Percentiles rank a stretch among this genome's conserved stretches.
Conservation (phyloP, 75 land plant genomes). For the Cunninghamia lanceolata region DNA sequence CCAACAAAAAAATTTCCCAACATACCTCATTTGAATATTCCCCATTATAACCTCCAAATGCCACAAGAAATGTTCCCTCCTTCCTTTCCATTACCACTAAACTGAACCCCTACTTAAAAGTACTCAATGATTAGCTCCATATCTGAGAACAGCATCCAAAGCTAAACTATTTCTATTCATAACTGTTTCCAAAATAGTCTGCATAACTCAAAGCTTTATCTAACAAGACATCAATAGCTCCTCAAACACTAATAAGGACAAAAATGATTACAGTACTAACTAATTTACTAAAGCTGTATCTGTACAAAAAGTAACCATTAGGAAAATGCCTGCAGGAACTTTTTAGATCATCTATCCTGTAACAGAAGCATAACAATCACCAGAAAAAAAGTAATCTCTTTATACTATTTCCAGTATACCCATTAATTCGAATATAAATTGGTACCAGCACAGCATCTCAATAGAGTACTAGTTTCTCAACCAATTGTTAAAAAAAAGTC, state of each 20-base stretch:
- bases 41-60: slow-evolving; percentile 82
- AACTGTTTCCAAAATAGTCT: neutral
- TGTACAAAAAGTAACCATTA: neutral
- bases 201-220: neutral
- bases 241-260: neutral
- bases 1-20: neutral
- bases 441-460: neutral
- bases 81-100: slow-evolving; percentile 76
- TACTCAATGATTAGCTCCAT: neutral
- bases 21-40: slow-evolving; percentile 80
- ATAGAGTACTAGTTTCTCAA: neutral
- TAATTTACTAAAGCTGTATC: neutral
- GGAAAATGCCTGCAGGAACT: neutral
- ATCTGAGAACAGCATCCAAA: slow-evolving; percentile 1
- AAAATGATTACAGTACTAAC: neutral
- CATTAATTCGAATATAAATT: neutral
- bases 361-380: neutral
- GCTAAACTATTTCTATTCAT: neutral
- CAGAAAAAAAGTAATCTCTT: neutral
- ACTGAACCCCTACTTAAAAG: slow-evolving; percentile 71
- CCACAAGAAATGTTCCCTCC: slow-evolving; percentile 69
- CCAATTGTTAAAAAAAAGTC: neutral
- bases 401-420: neutral
- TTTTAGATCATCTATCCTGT: neutral
- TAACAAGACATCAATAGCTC: neutral